These are phyloP conservation scores for Fusarium annulatum DNA, from an alignment of 2,329 filamentous ascomycete genomes.

Conservation along the genomic window DNA sequence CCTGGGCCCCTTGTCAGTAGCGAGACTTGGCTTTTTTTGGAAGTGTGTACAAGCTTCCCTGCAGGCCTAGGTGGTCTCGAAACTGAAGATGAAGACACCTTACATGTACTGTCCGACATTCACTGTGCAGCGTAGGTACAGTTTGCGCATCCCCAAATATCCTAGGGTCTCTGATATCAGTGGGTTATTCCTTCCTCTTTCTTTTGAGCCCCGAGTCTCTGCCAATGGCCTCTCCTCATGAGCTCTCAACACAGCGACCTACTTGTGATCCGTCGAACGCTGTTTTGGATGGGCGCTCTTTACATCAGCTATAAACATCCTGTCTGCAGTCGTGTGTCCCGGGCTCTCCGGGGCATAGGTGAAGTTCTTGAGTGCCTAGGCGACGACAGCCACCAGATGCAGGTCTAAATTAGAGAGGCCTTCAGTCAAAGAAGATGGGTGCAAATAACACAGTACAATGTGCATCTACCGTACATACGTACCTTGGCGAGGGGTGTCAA, in stretches of 20 bases:
- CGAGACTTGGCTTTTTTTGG: constrained; percentile 29
- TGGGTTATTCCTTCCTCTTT: background rate
- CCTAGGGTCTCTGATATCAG: constrained; percentile 3
- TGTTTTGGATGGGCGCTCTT: background rate
- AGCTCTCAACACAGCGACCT: constrained; percentile 25
- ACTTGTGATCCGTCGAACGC: background rate
- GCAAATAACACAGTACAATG: constrained; percentile 22
- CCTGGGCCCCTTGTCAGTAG: constrained; percentile 23
- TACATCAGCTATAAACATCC: background rate
- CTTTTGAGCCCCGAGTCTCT: background rate
- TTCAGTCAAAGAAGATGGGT: background rate
- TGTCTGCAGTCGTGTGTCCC: constrained; percentile 9
- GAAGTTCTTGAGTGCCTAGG: constrained; percentile 15
- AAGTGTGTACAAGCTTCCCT: constrained; percentile 19
- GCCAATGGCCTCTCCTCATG: background rate
- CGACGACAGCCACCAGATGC: constrained; percentile 23
- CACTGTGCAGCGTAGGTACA: background rate
- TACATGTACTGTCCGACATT: constrained; percentile 1
- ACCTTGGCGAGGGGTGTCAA: too few species aligned
- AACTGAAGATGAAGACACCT: constrained; percentile 20
- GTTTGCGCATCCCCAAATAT: background rate
- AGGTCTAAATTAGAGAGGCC: constrained; percentile 10
- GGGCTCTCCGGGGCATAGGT: constrained; percentile 15
- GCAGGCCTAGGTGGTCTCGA: constrained; percentile 14
- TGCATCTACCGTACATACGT: background rate